Base-by-base conservation (phyloP, 768 basidiomycete genomes). In the Boletus huronensis region DNA sequence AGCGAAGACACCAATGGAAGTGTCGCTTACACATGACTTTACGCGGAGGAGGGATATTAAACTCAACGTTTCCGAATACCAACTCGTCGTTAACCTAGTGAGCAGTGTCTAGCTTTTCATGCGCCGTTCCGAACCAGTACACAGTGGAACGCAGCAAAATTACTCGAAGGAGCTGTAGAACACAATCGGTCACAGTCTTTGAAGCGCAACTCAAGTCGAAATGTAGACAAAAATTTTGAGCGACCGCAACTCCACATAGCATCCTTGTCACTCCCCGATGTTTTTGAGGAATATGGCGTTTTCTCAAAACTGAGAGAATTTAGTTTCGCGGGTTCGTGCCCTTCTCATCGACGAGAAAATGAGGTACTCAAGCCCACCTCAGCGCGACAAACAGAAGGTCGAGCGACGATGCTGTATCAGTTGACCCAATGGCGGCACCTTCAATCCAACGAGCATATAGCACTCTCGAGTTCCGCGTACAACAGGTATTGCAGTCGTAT, bases 311-410 rank as follows among this genome's bases (percentile, higher is more conserved):
- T 63, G 54, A 69, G 46, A 35, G 54, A 60, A 31, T 25, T 57
- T 8, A 70, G 69, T 51, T 69, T 70, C 23, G 28, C 55, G 3
- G 65, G 69, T 72, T 38, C 43, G 68, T 54, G 9, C 14, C 28
- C 1, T 50, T 25, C 34, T 35, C 2, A 31, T 11, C 4, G 6
- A 31, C 3, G 11, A 32, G 29, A 7, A 45, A 21, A 16, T 3
- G 31, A 21, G 23, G 8, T 16, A 35, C 55, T 52, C 25, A 57
- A 28, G 8, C 31, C 31, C 9, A 9, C 6, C 8, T 11, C 44
- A 87, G 86, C 81, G 6, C 80, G 83, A 54, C 87, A 90, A 63
- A 62, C 83, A 3, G 80, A 83, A 63, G 76, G 82, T 5, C 78
- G 88, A 29, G 69, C 78, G 63, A 64, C 2, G 76, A 77, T 54